Base-by-base conservation (phyloP, 2,329 filamentous ascomycete species). In the Talaromyces funiculosus region DNA sequence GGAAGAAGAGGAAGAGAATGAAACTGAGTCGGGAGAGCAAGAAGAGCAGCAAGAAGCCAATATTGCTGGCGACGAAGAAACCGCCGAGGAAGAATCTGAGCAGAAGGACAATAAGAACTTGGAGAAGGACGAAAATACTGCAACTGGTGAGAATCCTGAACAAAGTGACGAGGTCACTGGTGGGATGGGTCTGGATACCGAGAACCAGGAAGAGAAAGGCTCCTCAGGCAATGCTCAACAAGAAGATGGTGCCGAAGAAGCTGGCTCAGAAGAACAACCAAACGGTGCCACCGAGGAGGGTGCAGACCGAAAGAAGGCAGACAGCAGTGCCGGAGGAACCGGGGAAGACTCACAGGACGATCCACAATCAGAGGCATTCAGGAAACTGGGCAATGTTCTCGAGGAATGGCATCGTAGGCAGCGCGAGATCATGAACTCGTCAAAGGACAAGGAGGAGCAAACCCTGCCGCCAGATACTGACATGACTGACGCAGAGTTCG, bases 361-460 rank as follows among this genome's bases (percentile, higher is more conserved):
- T 54, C 73, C 74, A 63, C 73, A 84, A 56, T 78, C 80, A 49
- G 86, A 94, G 66, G 90, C 92, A 1, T 96, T 97, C 81, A 94
- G 94, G 77, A 95, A 96, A 70, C 84, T 99, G 31, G 94, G 94
- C 22, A 92, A 99, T 77, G 89, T 91, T 5, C 81, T 99, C 33
- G 92, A 97, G 73, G 86, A 88, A 67, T 99, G 92, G 90, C 92
- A 97, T 73, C 85, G 90, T 61, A 90, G 92, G 69, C 90, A 95
- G 68, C 85, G 85, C 51, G 89, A 96, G 63, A 97, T 99, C 67
- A 79, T 84, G 71, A 82, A 88, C 61, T 77, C 83, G 4, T 75
- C 77, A 1, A 79, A 85, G 58, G 77, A 82, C 38, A 77, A 86
- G 57, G 75, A 81, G 42, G 74, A 74, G 20, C 81, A 85, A 51